These are phyloP conservation scores for Agrostemma githago DNA, from an alignment of 148 eudicot genomes.

Conservation along the genomic window DNA sequence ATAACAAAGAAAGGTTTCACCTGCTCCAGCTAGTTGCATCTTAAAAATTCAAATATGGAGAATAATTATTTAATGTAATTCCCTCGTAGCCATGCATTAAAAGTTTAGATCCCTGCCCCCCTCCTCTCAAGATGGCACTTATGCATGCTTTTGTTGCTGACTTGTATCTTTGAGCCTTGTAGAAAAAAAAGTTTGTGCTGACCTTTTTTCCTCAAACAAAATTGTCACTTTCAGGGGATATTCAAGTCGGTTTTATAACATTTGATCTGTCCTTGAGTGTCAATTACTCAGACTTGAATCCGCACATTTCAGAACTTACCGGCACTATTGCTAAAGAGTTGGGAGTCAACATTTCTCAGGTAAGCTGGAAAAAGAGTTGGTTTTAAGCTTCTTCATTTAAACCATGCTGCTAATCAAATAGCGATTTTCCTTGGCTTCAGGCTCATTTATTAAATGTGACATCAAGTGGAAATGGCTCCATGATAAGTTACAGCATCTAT, in stretches of 20 bases:
- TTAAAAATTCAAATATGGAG: background rate
- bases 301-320: conserved; percentile 56
- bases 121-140: background rate
- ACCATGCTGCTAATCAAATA: background rate
- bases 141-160: background rate
- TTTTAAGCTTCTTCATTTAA: background rate
- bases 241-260: conserved; percentile 51
- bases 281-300: conserved; percentile 56
- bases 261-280: conserved; percentile 54
- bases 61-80: background rate
- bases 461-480: conserved; percentile 53
- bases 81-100: background rate
- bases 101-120: background rate
- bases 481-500: conserved; percentile 57
- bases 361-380: conserved; percentile 19
- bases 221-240: conserved; percentile 44
- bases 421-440: conserved; percentile 29
- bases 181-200: background rate
- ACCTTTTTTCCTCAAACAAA: background rate
- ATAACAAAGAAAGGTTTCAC: background rate
- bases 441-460: conserved; percentile 57
- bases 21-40: background rate
- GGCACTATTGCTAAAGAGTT: conserved; percentile 58
- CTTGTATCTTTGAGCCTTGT: background rate
- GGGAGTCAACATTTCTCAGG: conserved; percentile 65